Base-by-base conservation (phyloP, 495 filamentous ascomycete species). In the Poronia punctata region DNA sequence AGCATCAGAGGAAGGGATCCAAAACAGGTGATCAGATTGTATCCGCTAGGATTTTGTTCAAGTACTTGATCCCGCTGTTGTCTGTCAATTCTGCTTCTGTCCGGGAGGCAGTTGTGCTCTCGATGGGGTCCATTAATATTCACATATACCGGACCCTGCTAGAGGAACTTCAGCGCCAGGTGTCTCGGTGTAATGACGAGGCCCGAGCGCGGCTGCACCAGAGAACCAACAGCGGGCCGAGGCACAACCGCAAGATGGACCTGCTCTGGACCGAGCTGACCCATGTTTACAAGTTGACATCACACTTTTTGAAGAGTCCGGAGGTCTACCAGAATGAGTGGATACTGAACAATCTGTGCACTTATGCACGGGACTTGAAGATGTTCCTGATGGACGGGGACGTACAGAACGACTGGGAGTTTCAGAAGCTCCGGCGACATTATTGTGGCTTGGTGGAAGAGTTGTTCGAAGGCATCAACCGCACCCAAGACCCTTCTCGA, bases 321-420 rank as follows among this genome's bases (percentile, higher is more conserved):
- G 81, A 85, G 25, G 78, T 92, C 14, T 86, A 83, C 59, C 78
- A 82, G 45, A 88, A 97, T 43, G 88, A 96, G 50, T 96, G 87
- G 86, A 84, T 95, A 27, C 66, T 97, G 25, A 82, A 80, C 35
- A 95, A 95, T 57, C 78, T 97, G 33, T 81, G 88, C 19, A 81
- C 80, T 3, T 97, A 95, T 49, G 80, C 89, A 4, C 95, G 88
- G 50, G 88, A 96, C 50, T 68, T 97, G 37, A 89, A 93, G 35
- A 77, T 95, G 0, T 97, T 95, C 54, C 67, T 98, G 6, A 94
- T 86, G 64, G 92, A 97, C 57, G 75, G 82, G 9, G 90, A 95
- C 43, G 81, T 97, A 6, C 92, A 98, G 56, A 90, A 84, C 59
- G 88, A 97, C 58, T 95, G 87, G 84, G 88, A 89, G 48, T 95